Percentiles rank a stretch among this genome's conserved stretches.
Conservation (phyloP, 2,329 filamentous ascomycete genomes). For the Penicillium digitatum region DNA sequence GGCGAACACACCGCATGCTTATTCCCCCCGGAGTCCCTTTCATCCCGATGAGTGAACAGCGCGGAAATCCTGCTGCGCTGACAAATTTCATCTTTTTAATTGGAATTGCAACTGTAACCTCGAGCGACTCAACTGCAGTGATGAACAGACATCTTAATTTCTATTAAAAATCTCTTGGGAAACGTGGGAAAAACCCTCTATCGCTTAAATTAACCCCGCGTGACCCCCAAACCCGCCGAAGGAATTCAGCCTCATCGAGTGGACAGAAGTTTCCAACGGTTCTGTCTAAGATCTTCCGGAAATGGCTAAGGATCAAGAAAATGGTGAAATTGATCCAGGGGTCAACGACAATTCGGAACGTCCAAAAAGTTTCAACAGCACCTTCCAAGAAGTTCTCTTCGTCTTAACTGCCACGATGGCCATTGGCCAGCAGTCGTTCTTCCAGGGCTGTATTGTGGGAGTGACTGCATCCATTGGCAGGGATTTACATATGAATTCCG, state of each 20-base stretch:
- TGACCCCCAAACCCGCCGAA: background rate
- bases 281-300: background rate
- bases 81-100: background rate
- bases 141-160: background rate
- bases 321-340: slow-evolving; percentile 11
- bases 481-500: slow-evolving; percentile 60
- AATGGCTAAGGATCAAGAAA: slow-evolving; percentile 13
- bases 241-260: background rate
- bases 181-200: background rate
- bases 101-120: background rate
- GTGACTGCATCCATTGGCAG: slow-evolving; percentile 59
- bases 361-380: slow-evolving; percentile 53
- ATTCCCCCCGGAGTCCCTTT: background rate
- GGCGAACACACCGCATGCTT: background rate
- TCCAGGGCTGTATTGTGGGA: slow-evolving; percentile 57
- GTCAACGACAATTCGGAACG: slow-evolving; percentile 6
- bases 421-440: slow-evolving; percentile 59
- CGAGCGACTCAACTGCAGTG: background rate
- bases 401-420: slow-evolving; percentile 64
- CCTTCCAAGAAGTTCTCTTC: slow-evolving; percentile 61
- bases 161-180: background rate
- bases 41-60: background rate
- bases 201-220: background rate
- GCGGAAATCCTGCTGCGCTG: slow-evolving; percentile 1
- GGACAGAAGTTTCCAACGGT: background rate